phyloP scores from a whole-genome alignment of 495 filamentous ascomycete species.

The Letharia lupina region DNA sequence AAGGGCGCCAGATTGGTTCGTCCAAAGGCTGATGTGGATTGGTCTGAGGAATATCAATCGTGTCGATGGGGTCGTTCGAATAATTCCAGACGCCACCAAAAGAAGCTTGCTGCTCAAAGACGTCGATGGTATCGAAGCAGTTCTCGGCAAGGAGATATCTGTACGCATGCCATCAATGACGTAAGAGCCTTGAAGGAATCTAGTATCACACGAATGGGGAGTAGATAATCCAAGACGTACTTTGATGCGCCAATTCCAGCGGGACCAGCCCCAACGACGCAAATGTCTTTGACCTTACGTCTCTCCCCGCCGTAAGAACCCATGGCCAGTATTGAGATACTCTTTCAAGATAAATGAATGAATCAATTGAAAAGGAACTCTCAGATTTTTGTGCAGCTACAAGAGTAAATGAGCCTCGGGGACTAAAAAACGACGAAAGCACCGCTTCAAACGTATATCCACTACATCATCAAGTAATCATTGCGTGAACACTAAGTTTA shows the following conservation, averaged over 20 bases:
- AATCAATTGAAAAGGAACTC: neutral
- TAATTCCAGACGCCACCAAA: slow-evolving; percentile 82
- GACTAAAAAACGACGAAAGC: neutral
- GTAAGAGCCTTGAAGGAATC: neutral
- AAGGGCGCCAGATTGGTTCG: slow-evolving; percentile 36
- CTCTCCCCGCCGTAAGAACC: neutral
- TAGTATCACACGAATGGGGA: neutral
- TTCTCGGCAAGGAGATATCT: slow-evolving; percentile 70
- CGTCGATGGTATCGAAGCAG: slow-evolving; percentile 57
- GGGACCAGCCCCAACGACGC: slow-evolving; percentile 65
- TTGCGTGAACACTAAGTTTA: neutral
- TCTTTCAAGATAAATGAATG: neutral
- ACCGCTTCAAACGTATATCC: neutral
- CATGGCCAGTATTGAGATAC: neutral
- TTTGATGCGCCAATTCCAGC: slow-evolving; percentile 58
- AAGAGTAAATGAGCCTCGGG: neutral
- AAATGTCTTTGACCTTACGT: slow-evolving; percentile 34
- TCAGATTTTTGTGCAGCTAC: neutral
- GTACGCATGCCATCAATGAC: neutral
- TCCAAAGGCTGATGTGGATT: slow-evolving; percentile 36
- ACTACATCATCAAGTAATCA: neutral
- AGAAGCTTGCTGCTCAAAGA: slow-evolving; percentile 71
- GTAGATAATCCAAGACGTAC: slow-evolving; percentile 25
- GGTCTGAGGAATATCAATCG: slow-evolving; percentile 33
- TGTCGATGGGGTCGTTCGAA: slow-evolving; percentile 19